phyloP scores from a whole-genome alignment of 306 rosid genomes.

The Quercus robur region DNA sequence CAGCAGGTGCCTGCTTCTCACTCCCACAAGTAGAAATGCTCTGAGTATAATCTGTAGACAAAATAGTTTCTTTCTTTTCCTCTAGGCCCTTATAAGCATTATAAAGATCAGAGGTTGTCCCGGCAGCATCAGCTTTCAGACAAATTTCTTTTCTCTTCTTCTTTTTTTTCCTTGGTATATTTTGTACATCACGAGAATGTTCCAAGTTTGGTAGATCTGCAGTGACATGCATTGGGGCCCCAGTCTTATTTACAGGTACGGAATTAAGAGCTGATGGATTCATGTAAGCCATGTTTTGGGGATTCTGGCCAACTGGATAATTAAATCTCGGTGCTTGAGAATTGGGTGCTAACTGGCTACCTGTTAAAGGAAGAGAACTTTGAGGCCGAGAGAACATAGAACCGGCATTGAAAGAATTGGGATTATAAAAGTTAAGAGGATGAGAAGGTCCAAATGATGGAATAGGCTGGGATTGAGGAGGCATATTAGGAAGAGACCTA shows the following conservation, averaged over 20 bases:
- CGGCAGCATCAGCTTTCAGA: conserved; percentile 94
- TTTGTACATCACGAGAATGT: conserved; percentile 46
- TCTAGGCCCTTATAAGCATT: conserved; percentile 91
- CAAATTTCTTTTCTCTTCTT: conserved; percentile 62
- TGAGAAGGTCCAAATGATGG: conserved; percentile 49
- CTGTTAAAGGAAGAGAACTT: conserved; percentile 55
- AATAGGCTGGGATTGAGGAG: conserved; percentile 68
- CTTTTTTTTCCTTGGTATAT: conserved; percentile 51
- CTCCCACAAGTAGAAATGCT: conserved; percentile 26
- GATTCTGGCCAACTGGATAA: conserved; percentile 54
- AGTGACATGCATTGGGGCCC: conserved; percentile 36
- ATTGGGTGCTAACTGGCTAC: conserved; percentile 55
- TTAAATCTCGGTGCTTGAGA: conserved; percentile 68
- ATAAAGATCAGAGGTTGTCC: conserved; percentile 88
- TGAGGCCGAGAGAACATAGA: conserved; percentile 40
- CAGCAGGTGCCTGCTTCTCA: conserved; percentile 38
- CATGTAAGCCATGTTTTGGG: conserved; percentile 44
- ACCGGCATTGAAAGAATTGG: conserved; percentile 38
- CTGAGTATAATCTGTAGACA: conserved; percentile 43
- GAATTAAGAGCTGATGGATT: conserved; percentile 42
- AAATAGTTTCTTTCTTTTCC: conserved; percentile 64
- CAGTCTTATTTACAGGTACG: conserved; percentile 46
- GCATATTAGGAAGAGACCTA: conserved; percentile 55
- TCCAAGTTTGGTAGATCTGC: conserved; percentile 46
- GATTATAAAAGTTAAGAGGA: conserved; percentile 41